Base-by-base conservation (phyloP, 768 basidiomycete species). In the Leccinum subgranulosum region DNA sequence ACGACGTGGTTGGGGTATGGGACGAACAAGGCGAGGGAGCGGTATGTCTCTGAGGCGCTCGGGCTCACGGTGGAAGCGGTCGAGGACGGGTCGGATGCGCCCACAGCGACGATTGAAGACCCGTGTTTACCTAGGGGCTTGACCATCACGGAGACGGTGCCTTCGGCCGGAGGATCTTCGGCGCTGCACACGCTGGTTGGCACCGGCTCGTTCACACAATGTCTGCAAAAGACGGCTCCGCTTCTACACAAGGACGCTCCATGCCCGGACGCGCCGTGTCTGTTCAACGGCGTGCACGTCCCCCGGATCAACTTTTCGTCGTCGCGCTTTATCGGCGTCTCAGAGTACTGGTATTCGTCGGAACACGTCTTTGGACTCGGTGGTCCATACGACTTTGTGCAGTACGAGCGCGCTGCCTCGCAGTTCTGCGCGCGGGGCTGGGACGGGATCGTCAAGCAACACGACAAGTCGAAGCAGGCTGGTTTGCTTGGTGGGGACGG, bases 1-100 rank as follows among this genome's bases (percentile, higher is more conserved):
- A 97, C 97, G 52, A 98, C 95, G 1, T 98, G 97, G 97, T 76
- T 99, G 25, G 97, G 97, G 11, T 99, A 96, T 69, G 97, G 97
- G 12, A 98, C 97, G 31, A 98, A 98, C 65, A 88, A 94, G 73
- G 96, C 94, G n/a, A 75, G 96, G 66, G 92, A 96, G 69, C 84
- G 96, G 53, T 98, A 98, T 73, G 84, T 95, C 33, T 85, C 88
- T 9, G 75, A 84, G 58, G 77, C 81, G 27, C 78, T 95, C 58
- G 71, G 75, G 57, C 77, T 83, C 23, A 84, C 83, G 73, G 63
- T 59, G 33, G 65, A 67, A 23, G 57, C 62, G 47, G 49, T 63
- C 31, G 64, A 65, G 7, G 59, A 61, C 1, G 53, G 39, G 39
- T 19, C 55, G 46, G 63, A 55, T 2, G 53, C 54, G 19, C 73